Evolutionary conservation across 768 basidiomycete genomes (phyloP), one percentile per base, ranked within the genome.

Genomic region (Auricularia cornea): DNA sequence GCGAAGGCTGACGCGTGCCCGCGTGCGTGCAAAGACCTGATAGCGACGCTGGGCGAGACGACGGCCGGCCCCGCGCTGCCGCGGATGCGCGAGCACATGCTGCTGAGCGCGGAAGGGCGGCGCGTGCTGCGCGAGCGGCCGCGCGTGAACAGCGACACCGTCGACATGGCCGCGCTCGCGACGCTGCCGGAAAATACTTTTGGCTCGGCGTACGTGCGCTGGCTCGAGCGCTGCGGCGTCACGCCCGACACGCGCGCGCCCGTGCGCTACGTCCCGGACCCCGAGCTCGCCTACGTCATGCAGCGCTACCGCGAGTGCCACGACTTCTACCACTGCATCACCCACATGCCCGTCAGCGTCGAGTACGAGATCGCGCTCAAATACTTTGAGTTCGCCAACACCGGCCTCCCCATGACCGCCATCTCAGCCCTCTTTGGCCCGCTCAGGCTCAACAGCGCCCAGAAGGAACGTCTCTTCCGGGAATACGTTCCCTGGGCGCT

Each of bases 271-370:
- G 88, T 98, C 63, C 84, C 90, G 70, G 93, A 98, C 70, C 94
- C 94, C 2, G 95, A 97, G 70, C 83, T 97, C 12, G 97, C 97
- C 29, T 98, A 97, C 74, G 91, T 98, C 62, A 93, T 99, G 90
- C 92, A 95, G 68, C 88, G 96, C 60, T 99, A 98, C 73, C 88
- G 96, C 29, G 95, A 99, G 77, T 96, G 90, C 66, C 97, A 99
- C 75, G 96, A 99, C 76, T 89, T 98, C 68, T 97, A 98, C 72
- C 97, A 99, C 71, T 92, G 91, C 70, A 82, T 98, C 65, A 87
- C 86, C 77, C 85, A 85, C 68, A 81, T 98, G 10, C 94, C 94
- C 0, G 93, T 98, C 63, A 88, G 87, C 65, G 89, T 96, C 70
- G 84, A 90, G 63, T 92, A 89, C 57, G 97, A 99, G 72, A 82